Evolutionary conservation across 768 basidiomycete species (phyloP), one percentile per base, ranked within the genome.

Genomic region (Boletus subcaerulescens): DNA sequence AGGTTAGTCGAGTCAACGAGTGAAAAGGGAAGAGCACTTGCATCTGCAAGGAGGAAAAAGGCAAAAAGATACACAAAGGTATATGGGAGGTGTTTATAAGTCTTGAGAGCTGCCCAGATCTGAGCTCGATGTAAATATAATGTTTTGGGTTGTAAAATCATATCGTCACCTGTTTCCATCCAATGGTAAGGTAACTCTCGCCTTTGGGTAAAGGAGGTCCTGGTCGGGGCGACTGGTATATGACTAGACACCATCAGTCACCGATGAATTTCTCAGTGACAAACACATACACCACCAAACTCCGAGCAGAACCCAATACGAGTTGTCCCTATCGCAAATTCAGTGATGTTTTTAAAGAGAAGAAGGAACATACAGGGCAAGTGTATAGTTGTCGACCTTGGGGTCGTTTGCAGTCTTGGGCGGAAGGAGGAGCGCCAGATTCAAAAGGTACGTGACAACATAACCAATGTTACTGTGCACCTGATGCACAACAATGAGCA

Each of bases 281-380:
- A 22, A 35, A 36, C 1, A 71, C 85, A 48, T 71, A 90, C 89
- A 91, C 91, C 91, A 94, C 84, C 92, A 93, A 46, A 91, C 83
- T 6, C 91, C 91, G 11, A 78, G 76, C 1, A 93, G 44, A 12
- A 94, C 87, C 90, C 87, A 87, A 58, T 91, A 90, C 0, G 74
- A 77, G 53, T 85, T 91, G 14, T 82, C 85, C 22, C 87, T 89
- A 55, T 20, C 12, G 43, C 35, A 46, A 3, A 40, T 32, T 48
- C 15, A 45, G 22, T 15, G 10, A 11, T 0, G 5, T 89, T 90
- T 35, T 7, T 8, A 14, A 31, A 29, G 17, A 33, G 14, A 18
- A n/a, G 22, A 12, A 11, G 29, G 26, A 15, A 72, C 83, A 62
- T 56, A 89, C 87, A 91, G 62, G 13, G 85, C 80, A 4, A 92